Evolutionary conservation across 176 grass and related monocot genomes (phyloP), one percentile per base, ranked within the genome.

Genomic region (Elymus sibiricus): DNA sequence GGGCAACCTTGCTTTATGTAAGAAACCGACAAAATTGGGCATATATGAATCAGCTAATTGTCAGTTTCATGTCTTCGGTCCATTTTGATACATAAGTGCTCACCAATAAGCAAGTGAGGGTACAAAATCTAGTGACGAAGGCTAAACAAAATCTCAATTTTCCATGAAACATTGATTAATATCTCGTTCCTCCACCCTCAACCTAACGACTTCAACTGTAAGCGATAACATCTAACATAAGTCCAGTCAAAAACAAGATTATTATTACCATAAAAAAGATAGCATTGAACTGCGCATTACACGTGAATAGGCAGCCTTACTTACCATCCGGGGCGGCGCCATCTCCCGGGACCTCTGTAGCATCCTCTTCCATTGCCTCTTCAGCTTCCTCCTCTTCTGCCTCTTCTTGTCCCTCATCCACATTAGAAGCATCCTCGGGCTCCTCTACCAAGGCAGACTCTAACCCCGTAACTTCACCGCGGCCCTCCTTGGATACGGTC

Each of bases 381-480:
- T 80, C 77, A 14, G 79, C 35, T 19, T 89, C 87, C 76, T 88
- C 42, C 26, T 61, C 61, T 0, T 25, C 19, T 66, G 21, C 7
- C 32, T 77, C 78, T 35, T 68, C 81, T 1, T 49, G 47, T 1
- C 32, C 38, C 32, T 80, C 81, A n/a, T 53, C 42, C 16, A 32
- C 84, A 35, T 42, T 21, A 34, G 24, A 13, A 39, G 32, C 37
- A 39, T 42, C 43, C 19, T 70, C 27, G 4, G 74, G 34, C 56
- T 9, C 55, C 26, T 44, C 53, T 25, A 14, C 60, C 12, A 5
- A 27, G 26, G 9, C 35, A 35, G 80, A 60, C 80, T 81, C 87
- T 43, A 60, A 43, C 68, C n/a, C 65, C 6, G 49, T n/a, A 71
- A 29, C 87, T 11, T 37, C 53, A 17, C 80, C 40, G 19, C 32